Evolutionary conservation across 2,329 filamentous ascomycete species (phyloP).

Genomic region (Ascomycota sp.): DNA sequence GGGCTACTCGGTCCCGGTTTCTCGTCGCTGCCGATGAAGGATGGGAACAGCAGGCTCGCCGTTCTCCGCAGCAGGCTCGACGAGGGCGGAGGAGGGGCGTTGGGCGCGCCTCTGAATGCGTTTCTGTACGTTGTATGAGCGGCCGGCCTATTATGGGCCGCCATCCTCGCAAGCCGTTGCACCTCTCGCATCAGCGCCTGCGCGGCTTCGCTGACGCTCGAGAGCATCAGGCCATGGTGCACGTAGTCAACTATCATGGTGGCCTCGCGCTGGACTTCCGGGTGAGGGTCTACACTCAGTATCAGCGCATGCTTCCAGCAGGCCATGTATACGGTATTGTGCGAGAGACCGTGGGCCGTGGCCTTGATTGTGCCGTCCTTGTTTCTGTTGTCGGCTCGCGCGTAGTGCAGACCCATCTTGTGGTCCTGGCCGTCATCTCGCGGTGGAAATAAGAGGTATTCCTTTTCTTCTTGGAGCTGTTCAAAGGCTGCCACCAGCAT

Average conservation of each 20-base stretch:
- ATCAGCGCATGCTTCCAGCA: conserved; percentile 88
- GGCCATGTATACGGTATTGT: conserved; percentile 77
- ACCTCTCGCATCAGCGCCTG: conserved; percentile 57
- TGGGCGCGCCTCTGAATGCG: conserved; percentile 16
- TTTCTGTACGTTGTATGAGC: conserved; percentile 20
- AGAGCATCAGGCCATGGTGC: conserved; percentile 54
- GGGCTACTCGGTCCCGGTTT: conserved; percentile 14
- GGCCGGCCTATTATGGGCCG: conserved; percentile 20
- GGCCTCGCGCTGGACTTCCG: conserved; percentile 73
- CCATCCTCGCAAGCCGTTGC: conserved; percentile 24
- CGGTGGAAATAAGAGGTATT: conserved; percentile 36
- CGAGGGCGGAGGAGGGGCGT: conserved; percentile 24
- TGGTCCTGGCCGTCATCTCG: conserved; percentile 32
- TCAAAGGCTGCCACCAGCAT: conserved; percentile 85
- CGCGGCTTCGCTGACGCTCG: conserved; percentile 47
- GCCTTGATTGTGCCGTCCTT: conserved; percentile 34
- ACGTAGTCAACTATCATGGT: conserved; percentile 71
- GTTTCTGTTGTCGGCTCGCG: conserved; percentile 30
- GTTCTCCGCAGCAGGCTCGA: conserved; percentile 39
- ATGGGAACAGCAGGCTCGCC: conserved; percentile 38
- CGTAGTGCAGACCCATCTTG: conserved; percentile 41
- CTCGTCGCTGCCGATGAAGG: conserved; percentile 29
- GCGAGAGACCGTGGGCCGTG: conserved; percentile 38
- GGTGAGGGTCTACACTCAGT: conserved; percentile 80
- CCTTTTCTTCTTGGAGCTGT: conserved; percentile 64